Conservation (phyloP, 768 basidiomycete species). For the Podaxis carcinomalis region DNA sequence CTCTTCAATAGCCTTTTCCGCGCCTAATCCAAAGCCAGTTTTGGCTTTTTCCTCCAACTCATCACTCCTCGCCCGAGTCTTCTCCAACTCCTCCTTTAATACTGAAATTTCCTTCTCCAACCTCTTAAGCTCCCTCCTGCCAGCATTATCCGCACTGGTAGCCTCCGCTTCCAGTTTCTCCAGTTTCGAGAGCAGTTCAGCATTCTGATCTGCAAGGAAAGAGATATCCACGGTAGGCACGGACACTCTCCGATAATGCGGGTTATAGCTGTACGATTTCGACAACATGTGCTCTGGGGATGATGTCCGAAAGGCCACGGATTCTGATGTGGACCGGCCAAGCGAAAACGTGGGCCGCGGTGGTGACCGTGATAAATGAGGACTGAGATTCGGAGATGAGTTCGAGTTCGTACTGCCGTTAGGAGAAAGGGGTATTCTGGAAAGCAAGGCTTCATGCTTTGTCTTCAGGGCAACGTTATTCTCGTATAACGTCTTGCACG, state of each 20-base stretch:
- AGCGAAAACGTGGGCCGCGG: neutral
- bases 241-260: constrained; percentile 43
- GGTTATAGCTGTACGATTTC: constrained; percentile 23
- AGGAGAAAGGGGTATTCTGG: constrained; percentile 49
- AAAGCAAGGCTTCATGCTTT: constrained; percentile 68
- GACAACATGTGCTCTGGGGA: constrained; percentile 1
- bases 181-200: constrained; percentile 71
- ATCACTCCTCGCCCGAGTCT: constrained; percentile 64
- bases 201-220: constrained; percentile 76
- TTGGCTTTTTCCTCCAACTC: constrained; percentile 68
- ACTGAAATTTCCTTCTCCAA: constrained; percentile 79
- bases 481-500: constrained; percentile 67
- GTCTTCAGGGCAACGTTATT: constrained; percentile 64
- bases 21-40: constrained; percentile 34
- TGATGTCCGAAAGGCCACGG: neutral
- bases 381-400: constrained; percentile 32
- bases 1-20: constrained; percentile 37
- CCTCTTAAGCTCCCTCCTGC: constrained; percentile 63
- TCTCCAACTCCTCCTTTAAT: constrained; percentile 72
- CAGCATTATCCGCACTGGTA: constrained; percentile 56
- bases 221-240: constrained; percentile 67
- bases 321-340: constrained; percentile 16
- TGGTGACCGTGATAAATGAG: constrained; percentile 15
- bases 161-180: constrained; percentile 75
- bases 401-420: constrained; percentile 21